Evolutionary conservation across 2,329 filamentous ascomycete genomes (phyloP).

Genomic region (Curvularia sp.): DNA sequence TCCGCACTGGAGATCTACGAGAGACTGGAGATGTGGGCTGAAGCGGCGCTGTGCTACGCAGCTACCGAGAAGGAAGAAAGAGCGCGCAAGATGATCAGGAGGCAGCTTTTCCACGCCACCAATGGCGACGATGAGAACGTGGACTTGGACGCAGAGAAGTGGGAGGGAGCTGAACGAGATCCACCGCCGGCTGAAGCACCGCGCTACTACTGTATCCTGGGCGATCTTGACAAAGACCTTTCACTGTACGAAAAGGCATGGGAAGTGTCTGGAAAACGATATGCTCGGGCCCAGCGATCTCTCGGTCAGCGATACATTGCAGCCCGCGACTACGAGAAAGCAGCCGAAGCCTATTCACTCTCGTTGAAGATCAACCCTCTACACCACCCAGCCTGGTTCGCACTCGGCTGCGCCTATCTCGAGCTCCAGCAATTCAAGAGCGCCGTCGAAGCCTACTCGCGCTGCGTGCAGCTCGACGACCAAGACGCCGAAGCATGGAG

Average conservation of each 20-base stretch:
- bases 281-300: constrained; percentile 85
- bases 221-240: constrained; percentile 81
- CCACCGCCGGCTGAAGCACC: constrained; percentile 83
- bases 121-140: constrained; percentile 50
- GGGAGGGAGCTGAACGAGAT: constrained; percentile 73
- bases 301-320: constrained; percentile 80
- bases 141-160: constrained; percentile 56
- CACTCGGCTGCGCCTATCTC: constrained; percentile 86
- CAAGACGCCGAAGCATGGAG: constrained; percentile 93
- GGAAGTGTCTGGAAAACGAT: constrained; percentile 81
- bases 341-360: constrained; percentile 77
- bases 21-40: constrained; percentile 89
- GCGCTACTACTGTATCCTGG: constrained; percentile 89
- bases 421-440: constrained; percentile 78
- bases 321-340: constrained; percentile 69
- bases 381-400: constrained; percentile 85
- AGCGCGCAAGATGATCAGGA: constrained; percentile 76
- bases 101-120: constrained; percentile 77
- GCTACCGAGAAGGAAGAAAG: constrained; percentile 82
- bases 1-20: constrained; percentile 97
- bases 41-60: constrained; percentile 89
- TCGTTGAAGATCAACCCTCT: constrained; percentile 81
- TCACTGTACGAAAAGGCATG: constrained; percentile 84
- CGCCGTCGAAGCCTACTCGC: constrained; percentile 82
- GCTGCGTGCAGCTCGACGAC: constrained; percentile 84